Evolutionary conservation across 73 alveolate species (phyloP).

Genomic region (Durusdinium trenchii): DNA sequence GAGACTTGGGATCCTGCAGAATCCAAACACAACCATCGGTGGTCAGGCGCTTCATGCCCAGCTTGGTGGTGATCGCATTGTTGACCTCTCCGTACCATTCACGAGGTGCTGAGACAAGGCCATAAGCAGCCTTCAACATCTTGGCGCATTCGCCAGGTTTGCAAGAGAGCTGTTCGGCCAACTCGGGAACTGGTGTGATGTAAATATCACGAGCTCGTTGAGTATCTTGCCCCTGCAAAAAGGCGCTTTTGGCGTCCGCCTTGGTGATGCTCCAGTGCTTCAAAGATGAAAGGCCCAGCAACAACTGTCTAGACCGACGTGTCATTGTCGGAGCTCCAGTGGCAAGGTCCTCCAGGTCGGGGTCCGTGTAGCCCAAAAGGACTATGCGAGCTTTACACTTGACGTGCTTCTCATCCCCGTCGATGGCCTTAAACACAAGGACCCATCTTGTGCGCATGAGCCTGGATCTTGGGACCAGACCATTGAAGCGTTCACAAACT

Average conservation of each 20-base stretch:
- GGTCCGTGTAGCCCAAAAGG: not conserved
- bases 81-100: conserved; percentile 7
- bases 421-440: not conserved
- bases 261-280: not conserved
- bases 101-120: not conserved
- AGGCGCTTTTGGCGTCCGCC: conserved; percentile 33
- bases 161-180: not conserved
- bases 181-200: not conserved
- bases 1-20: not conserved
- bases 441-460: conserved; percentile 6
- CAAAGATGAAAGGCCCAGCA: not conserved
- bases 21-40: not conserved
- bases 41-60: not conserved
- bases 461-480: not conserved
- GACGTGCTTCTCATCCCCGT: not conserved
- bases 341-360: not conserved
- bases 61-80: not conserved
- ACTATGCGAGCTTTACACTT: conserved; percentile 5
- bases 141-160: not conserved
- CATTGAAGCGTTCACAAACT: not conserved
- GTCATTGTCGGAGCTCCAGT: not conserved
- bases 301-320: not conserved
- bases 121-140: not conserved
- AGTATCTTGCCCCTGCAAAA: not conserved
- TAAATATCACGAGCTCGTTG: not conserved